Percentiles rank a stretch among this genome's conserved stretches.
Conservation (phyloP, 768 basidiomycete genomes). For the Calocybe cyanea region DNA sequence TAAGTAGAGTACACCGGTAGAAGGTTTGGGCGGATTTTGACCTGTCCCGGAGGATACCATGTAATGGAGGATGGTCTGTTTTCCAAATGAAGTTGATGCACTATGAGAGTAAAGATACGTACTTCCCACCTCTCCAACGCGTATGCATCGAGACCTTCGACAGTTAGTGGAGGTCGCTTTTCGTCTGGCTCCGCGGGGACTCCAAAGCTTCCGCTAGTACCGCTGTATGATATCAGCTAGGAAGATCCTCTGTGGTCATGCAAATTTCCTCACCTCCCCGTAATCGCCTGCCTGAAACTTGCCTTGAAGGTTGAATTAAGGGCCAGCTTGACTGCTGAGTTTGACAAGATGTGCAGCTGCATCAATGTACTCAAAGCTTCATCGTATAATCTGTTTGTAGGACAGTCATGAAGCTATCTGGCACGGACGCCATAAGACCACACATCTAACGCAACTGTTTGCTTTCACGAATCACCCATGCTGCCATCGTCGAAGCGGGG, state of each 20-base stretch:
- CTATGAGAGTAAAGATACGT: conserved; percentile 15
- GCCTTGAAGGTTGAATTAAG: conserved; percentile 76
- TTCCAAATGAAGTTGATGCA: conserved; percentile 2
- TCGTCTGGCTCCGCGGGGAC: conserved; percentile 66
- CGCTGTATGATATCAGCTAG: conserved; percentile 36
- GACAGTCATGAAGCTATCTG: conserved; percentile 12
- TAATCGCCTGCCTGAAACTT: conserved; percentile 78
- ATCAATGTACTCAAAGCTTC: conserved; percentile 60
- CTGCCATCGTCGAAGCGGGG: conserved; percentile 59
- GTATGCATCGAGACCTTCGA: conserved; percentile 71
- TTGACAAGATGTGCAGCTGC: conserved; percentile 67
- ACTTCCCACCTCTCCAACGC: conserved; percentile 93
- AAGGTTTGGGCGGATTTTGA: conserved; percentile 71
- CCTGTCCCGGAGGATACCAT: conserved; percentile 93
- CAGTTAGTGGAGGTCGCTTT: conserved; percentile 47
- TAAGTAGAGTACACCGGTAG: conserved; percentile 79
- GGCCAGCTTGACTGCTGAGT: conserved; percentile 54
- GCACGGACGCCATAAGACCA: conserved; percentile 7
- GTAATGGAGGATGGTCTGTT: conserved; percentile 91
- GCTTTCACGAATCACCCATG: conserved; percentile 74
- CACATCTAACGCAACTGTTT: conserved; percentile 50
- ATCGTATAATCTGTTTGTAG: conserved; percentile 59
- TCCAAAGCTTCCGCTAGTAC: conserved; percentile 80
- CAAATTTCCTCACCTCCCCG: conserved; percentile 64
- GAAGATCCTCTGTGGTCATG: not conserved